These are phyloP conservation scores for Pseudopyricularia cyperi DNA, from an alignment of 2,329 filamentous ascomycete species.

Conservation along the genomic window DNA sequence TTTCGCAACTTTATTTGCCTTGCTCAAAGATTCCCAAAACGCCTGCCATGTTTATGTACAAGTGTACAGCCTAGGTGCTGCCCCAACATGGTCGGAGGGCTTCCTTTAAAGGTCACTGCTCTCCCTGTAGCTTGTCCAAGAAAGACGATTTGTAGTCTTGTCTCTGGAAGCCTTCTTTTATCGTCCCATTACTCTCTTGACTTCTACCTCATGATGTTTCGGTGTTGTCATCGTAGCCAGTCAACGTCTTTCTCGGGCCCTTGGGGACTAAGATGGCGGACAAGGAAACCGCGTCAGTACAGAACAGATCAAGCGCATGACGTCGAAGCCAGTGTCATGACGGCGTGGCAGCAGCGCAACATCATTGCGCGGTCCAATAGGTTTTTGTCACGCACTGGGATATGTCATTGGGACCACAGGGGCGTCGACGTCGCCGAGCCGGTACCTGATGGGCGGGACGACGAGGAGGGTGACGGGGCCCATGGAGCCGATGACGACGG, in stretches of 20 bases:
- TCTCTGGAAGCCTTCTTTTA: neutral
- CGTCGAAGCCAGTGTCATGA: neutral
- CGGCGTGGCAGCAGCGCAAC: too few relatives aligned
- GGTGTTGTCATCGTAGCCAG: slow-evolving; percentile 45
- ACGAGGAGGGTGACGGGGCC: slow-evolving; percentile 60
- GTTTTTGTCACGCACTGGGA: slow-evolving; percentile 54
- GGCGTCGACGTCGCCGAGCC: slow-evolving; percentile 61
- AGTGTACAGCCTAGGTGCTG: neutral
- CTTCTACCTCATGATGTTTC: slow-evolving; percentile 1
- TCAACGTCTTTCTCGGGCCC: slow-evolving; percentile 45
- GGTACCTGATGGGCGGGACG: slow-evolving; percentile 60
- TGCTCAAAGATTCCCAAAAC: neutral
- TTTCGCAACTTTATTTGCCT: too few relatives aligned
- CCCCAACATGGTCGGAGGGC: neutral
- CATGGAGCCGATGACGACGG: slow-evolving; percentile 56
- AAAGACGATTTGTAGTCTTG: neutral
- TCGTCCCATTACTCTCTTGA: neutral
- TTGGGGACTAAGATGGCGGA: slow-evolving; percentile 32
- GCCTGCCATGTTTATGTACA: slow-evolving; percentile 10
- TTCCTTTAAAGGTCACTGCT: neutral
- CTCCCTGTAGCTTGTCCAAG: neutral
- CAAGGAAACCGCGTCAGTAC: neutral
- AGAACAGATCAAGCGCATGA: neutral
- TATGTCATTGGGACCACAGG: slow-evolving; percentile 76
- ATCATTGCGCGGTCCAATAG: too few relatives aligned